Conservation (phyloP, 129 eudicot species). For the Chrysanthemum seticuspe region DNA sequence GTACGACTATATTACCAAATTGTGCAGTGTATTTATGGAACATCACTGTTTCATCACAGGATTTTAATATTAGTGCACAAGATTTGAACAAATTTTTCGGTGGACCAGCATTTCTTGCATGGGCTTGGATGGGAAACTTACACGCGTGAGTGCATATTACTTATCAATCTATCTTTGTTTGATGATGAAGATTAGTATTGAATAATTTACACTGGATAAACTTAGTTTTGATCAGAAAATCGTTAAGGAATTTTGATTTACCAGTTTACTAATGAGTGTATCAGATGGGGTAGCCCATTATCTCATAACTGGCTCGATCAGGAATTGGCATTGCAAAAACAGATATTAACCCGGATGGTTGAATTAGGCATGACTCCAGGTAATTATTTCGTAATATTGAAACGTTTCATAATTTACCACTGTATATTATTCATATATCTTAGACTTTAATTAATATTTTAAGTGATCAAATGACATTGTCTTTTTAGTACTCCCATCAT, state of each 20-base stretch:
- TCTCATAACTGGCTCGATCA: slow-evolving; percentile 83
- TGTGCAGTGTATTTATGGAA: too few species aligned
- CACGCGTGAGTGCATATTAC: slow-evolving; percentile 59
- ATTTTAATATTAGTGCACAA: slow-evolving; percentile 59
- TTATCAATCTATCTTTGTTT: slow-evolving; percentile 4
- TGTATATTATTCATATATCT: background rate
- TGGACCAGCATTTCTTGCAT: slow-evolving; percentile 98
- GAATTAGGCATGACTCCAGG: slow-evolving; percentile 99
- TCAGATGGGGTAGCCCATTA: slow-evolving; percentile 97
- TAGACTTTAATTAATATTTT: background rate
- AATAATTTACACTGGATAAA: background rate
- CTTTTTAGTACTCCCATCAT: slow-evolving; percentile 78
- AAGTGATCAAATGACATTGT: slow-evolving; percentile 2
- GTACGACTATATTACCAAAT: too few species aligned
- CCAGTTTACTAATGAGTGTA: slow-evolving; percentile 1
- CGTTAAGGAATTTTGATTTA: background rate
- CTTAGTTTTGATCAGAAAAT: background rate
- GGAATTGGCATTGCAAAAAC: slow-evolving; percentile 70
- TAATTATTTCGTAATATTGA: slow-evolving; percentile 25
- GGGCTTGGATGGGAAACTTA: slow-evolving; percentile 99
- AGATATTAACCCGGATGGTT: slow-evolving; percentile 74
- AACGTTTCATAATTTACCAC: background rate
- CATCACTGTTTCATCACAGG: slow-evolving; percentile 31
- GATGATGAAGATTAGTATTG: background rate
- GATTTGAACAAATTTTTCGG: slow-evolving; percentile 83